Conservation (phyloP, 176 grass and related monocot genomes). For the Stipa capillata region DNA sequence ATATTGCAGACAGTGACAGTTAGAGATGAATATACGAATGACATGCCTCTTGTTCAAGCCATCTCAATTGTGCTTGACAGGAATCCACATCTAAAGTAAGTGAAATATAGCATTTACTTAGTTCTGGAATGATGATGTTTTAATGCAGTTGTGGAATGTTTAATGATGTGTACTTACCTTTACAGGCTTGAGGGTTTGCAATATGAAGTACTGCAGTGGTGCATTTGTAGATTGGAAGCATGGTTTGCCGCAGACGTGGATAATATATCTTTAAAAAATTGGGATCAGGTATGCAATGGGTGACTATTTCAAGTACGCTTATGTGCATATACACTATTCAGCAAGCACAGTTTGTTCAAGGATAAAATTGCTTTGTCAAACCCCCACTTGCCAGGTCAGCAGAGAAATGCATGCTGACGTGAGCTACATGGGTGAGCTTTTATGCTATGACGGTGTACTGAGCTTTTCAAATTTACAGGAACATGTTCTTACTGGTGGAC, state of each 20-base stretch:
- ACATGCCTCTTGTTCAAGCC: constrained; percentile 90
- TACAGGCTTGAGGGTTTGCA: constrained; percentile 65
- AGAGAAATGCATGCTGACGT: background rate
- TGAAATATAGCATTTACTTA: background rate
- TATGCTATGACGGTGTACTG: background rate
- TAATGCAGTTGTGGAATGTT: background rate
- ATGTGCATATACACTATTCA: background rate
- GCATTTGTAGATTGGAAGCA: constrained; percentile 93
- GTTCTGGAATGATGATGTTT: background rate
- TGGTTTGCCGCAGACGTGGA: constrained; percentile 93
- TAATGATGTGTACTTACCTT: constrained; percentile 16
- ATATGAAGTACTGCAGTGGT: constrained; percentile 97
- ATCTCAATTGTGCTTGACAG: constrained; percentile 80
- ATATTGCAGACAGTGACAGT: constrained; percentile 70
- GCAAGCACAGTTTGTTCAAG: too few relatives aligned
- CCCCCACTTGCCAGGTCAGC: background rate
- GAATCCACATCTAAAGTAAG: constrained; percentile 74
- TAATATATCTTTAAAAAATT: constrained; percentile 87
- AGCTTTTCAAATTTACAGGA: constrained; percentile 56
- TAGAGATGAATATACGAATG: constrained; percentile 68
- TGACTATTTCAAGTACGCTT: background rate
- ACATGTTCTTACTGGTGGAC: constrained; percentile 95
- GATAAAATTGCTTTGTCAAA: too few relatives aligned
- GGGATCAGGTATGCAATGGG: constrained; percentile 74
- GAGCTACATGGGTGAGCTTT: background rate